Percentiles rank a stretch among this genome's conserved stretches.
These are phyloP conservation scores for Vicia villosa DNA, from an alignment of 306 rosid species.

Conservation along the genomic window DNA sequence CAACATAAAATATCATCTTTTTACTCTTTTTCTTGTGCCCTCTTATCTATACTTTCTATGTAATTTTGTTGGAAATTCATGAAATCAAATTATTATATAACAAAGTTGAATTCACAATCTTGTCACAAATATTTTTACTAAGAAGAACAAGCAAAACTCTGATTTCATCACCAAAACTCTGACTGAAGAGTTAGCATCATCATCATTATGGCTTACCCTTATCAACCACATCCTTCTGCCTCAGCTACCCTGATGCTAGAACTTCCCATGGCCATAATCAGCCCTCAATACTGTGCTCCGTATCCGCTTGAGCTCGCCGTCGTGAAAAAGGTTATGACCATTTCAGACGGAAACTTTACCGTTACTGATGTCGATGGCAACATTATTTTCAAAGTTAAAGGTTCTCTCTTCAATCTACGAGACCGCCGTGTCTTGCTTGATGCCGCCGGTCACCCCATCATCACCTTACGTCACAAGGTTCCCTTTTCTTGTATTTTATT, in stretches of 20 bases:
- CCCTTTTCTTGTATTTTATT: neutral
- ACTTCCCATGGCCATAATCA: slow-evolving; percentile 29
- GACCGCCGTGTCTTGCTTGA: slow-evolving; percentile 52
- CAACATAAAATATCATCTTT: too few species aligned
- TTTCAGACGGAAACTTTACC: slow-evolving; percentile 43
- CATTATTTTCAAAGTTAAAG: slow-evolving; percentile 50
- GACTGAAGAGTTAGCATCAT: too few species aligned
- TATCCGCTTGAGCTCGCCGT: slow-evolving; percentile 46
- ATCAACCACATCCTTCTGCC: slow-evolving; percentile 20
- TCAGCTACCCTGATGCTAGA: slow-evolving; percentile 15
- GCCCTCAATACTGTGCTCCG: slow-evolving; percentile 50
- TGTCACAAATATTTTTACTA: neutral
- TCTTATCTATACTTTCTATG: neutral
- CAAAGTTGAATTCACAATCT: neutral
- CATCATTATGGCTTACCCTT: slow-evolving; percentile 31
- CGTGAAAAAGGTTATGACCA: slow-evolving; percentile 42
- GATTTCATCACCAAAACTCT: too few species aligned
- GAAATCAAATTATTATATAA: neutral
- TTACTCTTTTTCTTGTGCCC: neutral
- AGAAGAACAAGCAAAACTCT: neutral
- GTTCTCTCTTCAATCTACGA: slow-evolving; percentile 34
- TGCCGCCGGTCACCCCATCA: slow-evolving; percentile 45
- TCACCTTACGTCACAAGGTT: slow-evolving; percentile 49
- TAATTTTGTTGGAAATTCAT: too few species aligned
- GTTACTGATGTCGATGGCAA: slow-evolving; percentile 54